Evolutionary conservation across 2,329 filamentous ascomycete genomes (phyloP).

Genomic region (Cladosporium phlei): DNA sequence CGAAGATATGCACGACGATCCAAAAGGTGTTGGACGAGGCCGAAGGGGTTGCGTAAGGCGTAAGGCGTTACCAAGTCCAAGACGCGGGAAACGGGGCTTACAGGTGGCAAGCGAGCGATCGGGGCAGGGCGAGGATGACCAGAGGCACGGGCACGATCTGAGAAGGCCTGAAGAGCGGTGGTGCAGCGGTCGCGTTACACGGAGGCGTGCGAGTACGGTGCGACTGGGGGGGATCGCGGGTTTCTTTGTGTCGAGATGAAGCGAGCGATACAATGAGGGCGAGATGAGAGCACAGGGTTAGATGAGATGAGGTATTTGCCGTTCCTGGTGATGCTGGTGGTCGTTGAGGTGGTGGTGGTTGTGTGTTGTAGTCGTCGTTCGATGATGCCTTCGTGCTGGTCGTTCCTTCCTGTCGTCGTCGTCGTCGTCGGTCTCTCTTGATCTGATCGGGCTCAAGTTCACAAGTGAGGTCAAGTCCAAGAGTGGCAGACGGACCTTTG

Average conservation of each 20-base stretch:
- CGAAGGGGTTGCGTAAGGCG: conserved; percentile 33
- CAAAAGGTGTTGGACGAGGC: conserved; percentile 41
- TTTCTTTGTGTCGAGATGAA: conserved; percentile 33
- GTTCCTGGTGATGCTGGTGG: neutral
- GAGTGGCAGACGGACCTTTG: conserved; percentile 21
- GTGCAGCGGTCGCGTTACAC: conserved; percentile 45
- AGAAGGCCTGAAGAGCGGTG: conserved; percentile 42
- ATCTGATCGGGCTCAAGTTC: neutral
- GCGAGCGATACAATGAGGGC: conserved; percentile 12
- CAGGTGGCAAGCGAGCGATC: conserved; percentile 26
- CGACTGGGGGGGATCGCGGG: conserved; percentile 21
- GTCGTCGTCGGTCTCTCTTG: neutral
- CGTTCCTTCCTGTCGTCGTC: neutral
- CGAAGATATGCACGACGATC: conserved; percentile 40
- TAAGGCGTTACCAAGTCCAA: conserved; percentile 31
- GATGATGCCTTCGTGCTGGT: neutral
- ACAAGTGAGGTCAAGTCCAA: conserved; percentile 24
- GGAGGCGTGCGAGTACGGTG: conserved; percentile 28
- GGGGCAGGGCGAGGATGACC: conserved; percentile 34
- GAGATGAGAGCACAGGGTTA: conserved; percentile 6
- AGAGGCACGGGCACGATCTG: conserved; percentile 34
- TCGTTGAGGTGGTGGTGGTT: neutral
- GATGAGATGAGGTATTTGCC: neutral
- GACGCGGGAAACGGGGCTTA: conserved; percentile 37
- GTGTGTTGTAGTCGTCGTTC: too few species aligned